phyloP scores from a whole-genome alignment of 2,329 filamentous ascomycete species.

The Beauveria australis region DNA sequence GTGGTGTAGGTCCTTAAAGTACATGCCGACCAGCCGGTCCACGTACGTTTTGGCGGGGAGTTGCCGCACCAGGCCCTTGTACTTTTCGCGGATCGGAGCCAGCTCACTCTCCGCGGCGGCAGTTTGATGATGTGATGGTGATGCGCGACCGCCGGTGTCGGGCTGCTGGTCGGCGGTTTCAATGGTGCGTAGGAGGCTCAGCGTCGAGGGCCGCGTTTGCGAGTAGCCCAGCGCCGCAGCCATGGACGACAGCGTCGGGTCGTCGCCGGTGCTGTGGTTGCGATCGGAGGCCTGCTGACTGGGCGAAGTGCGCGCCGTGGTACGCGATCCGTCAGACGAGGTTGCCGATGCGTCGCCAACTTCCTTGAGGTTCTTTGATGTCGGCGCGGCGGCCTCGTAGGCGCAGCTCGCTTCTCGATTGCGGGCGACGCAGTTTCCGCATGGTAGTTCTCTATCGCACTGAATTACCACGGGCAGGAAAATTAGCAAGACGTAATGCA shows the following conservation, averaged over 20 bases:
- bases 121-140: not conserved
- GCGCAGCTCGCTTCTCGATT: conserved; percentile 48
- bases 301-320: not conserved
- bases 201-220: conserved; percentile 40
- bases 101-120: not conserved
- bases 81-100: conserved; percentile 41
- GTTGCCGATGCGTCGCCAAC: too few relatives aligned
- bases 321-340: not conserved
- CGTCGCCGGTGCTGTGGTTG: not conserved
- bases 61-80: conserved; percentile 50
- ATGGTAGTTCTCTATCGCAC: conserved; percentile 53
- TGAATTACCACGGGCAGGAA: conserved; percentile 17
- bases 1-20: conserved; percentile 51
- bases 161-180: conserved; percentile 34
- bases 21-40: conserved; percentile 45
- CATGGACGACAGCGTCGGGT: conserved; percentile 30
- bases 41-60: conserved; percentile 47
- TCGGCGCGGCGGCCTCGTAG: conserved; percentile 46
- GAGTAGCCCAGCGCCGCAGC: conserved; percentile 48
- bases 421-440: conserved; percentile 50
- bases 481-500: not conserved
- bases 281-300: not conserved
- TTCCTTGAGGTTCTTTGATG: conserved; percentile 15
- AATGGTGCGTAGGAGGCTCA: conserved; percentile 48
- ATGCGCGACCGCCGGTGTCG: conserved; percentile 13